These are phyloP conservation scores for Penicillium olsonii DNA, from an alignment of 2,329 filamentous ascomycete genomes.

Conservation along the genomic window DNA sequence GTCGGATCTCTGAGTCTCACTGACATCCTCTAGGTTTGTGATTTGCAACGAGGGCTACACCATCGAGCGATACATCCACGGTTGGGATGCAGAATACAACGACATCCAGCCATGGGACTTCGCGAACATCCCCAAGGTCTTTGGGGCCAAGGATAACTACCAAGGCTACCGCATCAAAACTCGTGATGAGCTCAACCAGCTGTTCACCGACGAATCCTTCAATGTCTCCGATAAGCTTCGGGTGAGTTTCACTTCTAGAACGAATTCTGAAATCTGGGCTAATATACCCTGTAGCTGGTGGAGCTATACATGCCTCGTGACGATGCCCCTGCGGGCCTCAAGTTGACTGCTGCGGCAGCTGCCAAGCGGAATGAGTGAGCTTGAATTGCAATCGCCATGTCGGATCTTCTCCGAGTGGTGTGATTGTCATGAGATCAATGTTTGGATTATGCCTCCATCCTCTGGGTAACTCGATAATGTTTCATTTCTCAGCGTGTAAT, in stretches of 20 bases:
- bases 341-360: constrained; percentile 69
- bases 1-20: constrained; percentile 34
- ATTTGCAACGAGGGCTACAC: constrained; percentile 89
- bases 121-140: constrained; percentile 66
- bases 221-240: constrained; percentile 51
- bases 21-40: constrained; percentile 57
- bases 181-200: constrained; percentile 64
- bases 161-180: constrained; percentile 69
- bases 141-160: constrained; percentile 63
- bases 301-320: constrained; percentile 79
- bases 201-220: constrained; percentile 68
- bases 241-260: constrained; percentile 26
- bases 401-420: not conserved
- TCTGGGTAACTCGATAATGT: not conserved
- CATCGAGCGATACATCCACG: constrained; percentile 86
- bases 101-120: constrained; percentile 77
- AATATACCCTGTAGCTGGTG: constrained; percentile 64
- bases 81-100: constrained; percentile 77
- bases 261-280: constrained; percentile 10
- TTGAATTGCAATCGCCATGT: not conserved
- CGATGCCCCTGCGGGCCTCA: constrained; percentile 71
- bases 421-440: not conserved
- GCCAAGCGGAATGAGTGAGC: constrained; percentile 62
- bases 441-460: not conserved
- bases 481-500: constrained; percentile 1